Conservation (phyloP, 2,329 filamentous ascomycete species). For the Thielaviopsis punctulata region DNA sequence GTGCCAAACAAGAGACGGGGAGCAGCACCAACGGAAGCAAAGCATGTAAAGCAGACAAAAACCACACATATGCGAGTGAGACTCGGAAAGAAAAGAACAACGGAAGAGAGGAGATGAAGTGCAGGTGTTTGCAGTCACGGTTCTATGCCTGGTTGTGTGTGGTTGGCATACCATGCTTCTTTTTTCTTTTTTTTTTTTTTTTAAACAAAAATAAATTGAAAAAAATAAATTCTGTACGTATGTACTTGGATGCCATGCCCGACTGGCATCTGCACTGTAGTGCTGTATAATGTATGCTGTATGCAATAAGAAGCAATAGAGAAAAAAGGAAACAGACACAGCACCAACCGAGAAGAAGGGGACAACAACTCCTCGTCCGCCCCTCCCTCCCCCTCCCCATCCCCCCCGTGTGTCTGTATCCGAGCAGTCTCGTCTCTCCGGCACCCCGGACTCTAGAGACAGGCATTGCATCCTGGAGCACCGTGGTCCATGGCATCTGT, state of each 20-base stretch:
- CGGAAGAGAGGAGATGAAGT: not conserved
- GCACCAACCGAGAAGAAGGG: not conserved
- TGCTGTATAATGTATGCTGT: not conserved
- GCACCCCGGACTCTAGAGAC: too few species aligned
- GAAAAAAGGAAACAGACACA: not conserved
- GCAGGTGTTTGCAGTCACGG: not conserved
- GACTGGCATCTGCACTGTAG: not conserved
- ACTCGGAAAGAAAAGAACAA: not conserved
- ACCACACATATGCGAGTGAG: too few species aligned
- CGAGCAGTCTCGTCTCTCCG: too few species aligned
- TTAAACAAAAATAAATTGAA: too few species aligned
- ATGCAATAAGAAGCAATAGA: not conserved
- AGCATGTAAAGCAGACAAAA: too few species aligned
- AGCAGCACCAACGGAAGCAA: too few species aligned
- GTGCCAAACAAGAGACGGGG: too few species aligned
- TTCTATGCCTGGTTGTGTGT: not conserved
- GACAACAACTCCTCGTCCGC: too few species aligned
- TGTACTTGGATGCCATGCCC: not conserved
- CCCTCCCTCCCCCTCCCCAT: too few species aligned
- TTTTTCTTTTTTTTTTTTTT: not conserved
- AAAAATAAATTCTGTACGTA: too few species aligned
- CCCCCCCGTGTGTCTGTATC: too few species aligned
- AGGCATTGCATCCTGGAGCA: too few species aligned
- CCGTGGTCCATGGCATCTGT: not conserved
- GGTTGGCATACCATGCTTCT: not conserved